A percentile compares a stretch with the other conserved stretches of the same genome.
These are phyloP conservation scores for Barbarea vulgaris DNA, from an alignment of 345 rosid species.

Conservation along the genomic window DNA sequence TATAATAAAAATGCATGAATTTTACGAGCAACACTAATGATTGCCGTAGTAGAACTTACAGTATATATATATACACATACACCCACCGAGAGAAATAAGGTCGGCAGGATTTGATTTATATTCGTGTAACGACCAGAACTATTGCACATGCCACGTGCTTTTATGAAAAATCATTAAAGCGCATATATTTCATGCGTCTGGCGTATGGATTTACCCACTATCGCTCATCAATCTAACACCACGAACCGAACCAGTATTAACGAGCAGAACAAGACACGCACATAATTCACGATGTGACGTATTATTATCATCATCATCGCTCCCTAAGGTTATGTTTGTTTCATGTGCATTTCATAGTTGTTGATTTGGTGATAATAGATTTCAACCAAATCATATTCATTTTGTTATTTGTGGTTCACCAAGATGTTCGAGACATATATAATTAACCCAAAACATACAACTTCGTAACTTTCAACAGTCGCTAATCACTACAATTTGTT, in stretches of 20 bases:
- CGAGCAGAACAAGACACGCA: slow-evolving; percentile 2
- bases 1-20: slow-evolving; percentile 19
- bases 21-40: slow-evolving; percentile 22
- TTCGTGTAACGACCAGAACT: slow-evolving; percentile 35
- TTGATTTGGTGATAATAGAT: neutral
- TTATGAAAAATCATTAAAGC: neutral
- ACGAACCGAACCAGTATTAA: neutral
- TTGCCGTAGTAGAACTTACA: neutral
- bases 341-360: neutral
- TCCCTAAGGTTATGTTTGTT: neutral
- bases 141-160: slow-evolving; percentile 32
- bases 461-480: neutral
- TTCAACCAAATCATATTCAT: neutral
- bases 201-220: neutral
- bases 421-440: neutral
- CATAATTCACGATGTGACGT: slow-evolving; percentile 1
- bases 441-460: neutral
- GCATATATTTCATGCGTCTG: neutral
- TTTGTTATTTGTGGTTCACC: neutral
- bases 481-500: neutral
- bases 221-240: slow-evolving; percentile 4
- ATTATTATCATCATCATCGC: neutral
- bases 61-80: neutral
- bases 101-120: slow-evolving; percentile 29
- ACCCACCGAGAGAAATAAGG: slow-evolving; percentile 25